Evolutionary conservation across 495 filamentous ascomycete species (phyloP), one percentile per base, ranked within the genome.

Genomic region (Aspergillus ostianus): DNA sequence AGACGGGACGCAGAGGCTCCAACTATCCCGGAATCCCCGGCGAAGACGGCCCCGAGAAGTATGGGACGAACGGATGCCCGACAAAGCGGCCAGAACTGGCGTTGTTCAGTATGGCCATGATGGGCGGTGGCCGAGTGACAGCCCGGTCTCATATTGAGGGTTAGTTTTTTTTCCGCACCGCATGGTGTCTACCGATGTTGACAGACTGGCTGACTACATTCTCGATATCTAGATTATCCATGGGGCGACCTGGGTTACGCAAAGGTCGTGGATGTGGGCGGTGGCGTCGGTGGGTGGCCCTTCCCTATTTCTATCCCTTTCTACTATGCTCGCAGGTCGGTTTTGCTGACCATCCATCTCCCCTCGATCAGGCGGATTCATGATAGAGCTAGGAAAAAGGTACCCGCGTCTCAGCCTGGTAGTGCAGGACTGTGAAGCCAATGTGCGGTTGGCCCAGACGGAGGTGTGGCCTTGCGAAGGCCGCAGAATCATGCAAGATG

Each of bases 251-350:
- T 77, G 10, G 71, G 69, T 8, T 56, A 66, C 19, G 69, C 62
- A 9, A 70, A 65, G 10, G 54, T 79, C 6, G 73, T 78, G 2
- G 75, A 79, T 57, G 71, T 79, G 4, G 77, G 77, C 4, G 73
- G 74, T 1, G 72, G 75, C 27, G 63, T 74, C 20, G 77, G 77
- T 64, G 29, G 8, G 29, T 30, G 4, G 4, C 29, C 29, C 4
- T 30, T 30, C 29, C 8, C 29, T 30, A 30, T 30, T 30, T n/a
- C n/a, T n/a, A n/a, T n/a, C n/a, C n/a, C n/a, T n/a, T n/a, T n/a
- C n/a, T n/a, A n/a, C n/a, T n/a, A n/a, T n/a, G n/a, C n/a, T n/a
- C n/a, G 8, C 4, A 30, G 8, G 8, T 30, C 4, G 8, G 4
- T 30, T 30, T 30, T 30, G 4, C 4, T 30, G 29, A 30, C 8